Evolutionary conservation across 2,329 filamentous ascomycete species (phyloP).

Genomic region (Cryphonectria radicalis): DNA sequence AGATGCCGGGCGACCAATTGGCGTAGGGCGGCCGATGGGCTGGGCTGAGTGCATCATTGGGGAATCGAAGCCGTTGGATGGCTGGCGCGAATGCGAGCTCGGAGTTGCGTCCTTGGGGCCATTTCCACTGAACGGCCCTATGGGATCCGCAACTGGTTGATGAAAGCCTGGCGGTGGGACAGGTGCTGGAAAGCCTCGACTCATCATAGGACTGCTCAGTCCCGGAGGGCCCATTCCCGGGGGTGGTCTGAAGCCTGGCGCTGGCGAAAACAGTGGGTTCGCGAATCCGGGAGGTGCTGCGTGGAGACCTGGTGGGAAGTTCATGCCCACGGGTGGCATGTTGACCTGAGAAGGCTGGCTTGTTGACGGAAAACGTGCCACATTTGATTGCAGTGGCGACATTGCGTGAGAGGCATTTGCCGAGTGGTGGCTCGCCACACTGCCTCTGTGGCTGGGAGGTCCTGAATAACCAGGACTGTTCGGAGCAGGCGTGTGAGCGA

Average conservation of each 20-base stretch:
- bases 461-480: slow-evolving; percentile 67
- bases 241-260: slow-evolving; percentile 47
- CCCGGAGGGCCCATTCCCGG: slow-evolving; percentile 57
- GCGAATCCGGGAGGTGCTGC: slow-evolving; percentile 55
- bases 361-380: slow-evolving; percentile 41
- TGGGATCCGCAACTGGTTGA: slow-evolving; percentile 46
- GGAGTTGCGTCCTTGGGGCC: slow-evolving; percentile 44
- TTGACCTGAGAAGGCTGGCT: slow-evolving; percentile 54
- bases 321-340: slow-evolving; percentile 61
- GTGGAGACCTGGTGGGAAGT: slow-evolving; percentile 50
- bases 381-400: slow-evolving; percentile 64
- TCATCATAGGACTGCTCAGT: slow-evolving; percentile 48
- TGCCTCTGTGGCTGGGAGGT: slow-evolving; percentile 63
- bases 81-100: slow-evolving; percentile 72
- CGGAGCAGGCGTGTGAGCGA: slow-evolving; percentile 66
- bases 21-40: slow-evolving; percentile 80
- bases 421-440: slow-evolving; percentile 42
- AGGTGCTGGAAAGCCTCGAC: slow-evolving; percentile 49
- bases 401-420: slow-evolving; percentile 54
- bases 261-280: slow-evolving; percentile 52
- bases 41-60: slow-evolving; percentile 59
- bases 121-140: slow-evolving; percentile 43
- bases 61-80: slow-evolving; percentile 72
- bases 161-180: slow-evolving; percentile 60
- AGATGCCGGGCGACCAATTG: slow-evolving; percentile 86